These are phyloP conservation scores for Cucurbita argyrosperma DNA, from an alignment of 306 rosid genomes.

Conservation along the genomic window DNA sequence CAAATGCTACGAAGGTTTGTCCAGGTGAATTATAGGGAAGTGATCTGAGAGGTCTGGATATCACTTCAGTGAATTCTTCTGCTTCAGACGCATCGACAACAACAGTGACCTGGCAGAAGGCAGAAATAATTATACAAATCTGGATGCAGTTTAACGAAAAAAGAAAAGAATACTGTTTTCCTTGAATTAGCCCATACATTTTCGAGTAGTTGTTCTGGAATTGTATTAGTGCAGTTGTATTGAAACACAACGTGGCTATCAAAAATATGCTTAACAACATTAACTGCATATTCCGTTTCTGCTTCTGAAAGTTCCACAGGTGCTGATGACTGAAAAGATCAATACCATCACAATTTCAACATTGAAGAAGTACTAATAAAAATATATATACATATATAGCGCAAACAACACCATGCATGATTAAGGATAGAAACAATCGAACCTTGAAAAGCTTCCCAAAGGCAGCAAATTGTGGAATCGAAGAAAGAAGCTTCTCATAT, in stretches of 20 bases:
- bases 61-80: constrained; percentile 62
- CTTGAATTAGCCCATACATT: constrained; percentile 32
- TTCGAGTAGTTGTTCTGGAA: constrained; percentile 90
- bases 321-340: constrained; percentile 60
- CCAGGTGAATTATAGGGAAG: constrained; percentile 96
- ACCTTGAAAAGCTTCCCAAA: constrained; percentile 96
- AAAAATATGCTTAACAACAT: constrained; percentile 86
- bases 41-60: constrained; percentile 70
- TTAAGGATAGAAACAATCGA: constrained; percentile 10
- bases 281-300: constrained; percentile 92
- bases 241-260: constrained; percentile 85
- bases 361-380: background rate
- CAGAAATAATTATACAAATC: constrained; percentile 1
- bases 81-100: constrained; percentile 85
- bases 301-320: constrained; percentile 97
- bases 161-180: background rate
- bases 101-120: constrained; percentile 53
- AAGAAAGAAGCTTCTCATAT: constrained; percentile 59
- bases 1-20: constrained; percentile 77
- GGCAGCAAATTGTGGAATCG: constrained; percentile 55
- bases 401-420: constrained; percentile 3
- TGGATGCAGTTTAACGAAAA: background rate
- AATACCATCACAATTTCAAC: constrained; percentile 7
- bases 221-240: constrained; percentile 93
- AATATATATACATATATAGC: background rate